These are phyloP conservation scores for Aureobasidium sp. DNA, from an alignment of 2,329 filamentous ascomycete genomes.

Conservation along the genomic window DNA sequence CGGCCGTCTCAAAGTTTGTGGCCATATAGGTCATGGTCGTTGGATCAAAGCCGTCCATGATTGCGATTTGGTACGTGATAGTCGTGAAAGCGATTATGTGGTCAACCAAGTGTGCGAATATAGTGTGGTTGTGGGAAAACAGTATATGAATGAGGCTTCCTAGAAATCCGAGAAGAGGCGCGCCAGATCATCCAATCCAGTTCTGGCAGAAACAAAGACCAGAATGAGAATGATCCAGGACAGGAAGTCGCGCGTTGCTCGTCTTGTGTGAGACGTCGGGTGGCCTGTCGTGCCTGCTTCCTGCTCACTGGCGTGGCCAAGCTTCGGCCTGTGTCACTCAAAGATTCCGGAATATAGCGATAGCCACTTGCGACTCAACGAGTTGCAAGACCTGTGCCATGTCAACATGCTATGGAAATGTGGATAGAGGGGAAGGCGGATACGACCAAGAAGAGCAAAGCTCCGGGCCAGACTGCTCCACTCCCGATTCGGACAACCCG, in stretches of 20 bases:
- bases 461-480: background rate
- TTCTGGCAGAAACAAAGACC: background rate
- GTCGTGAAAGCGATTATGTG: background rate
- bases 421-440: background rate
- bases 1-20: conserved; percentile 44
- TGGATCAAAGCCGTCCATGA: conserved; percentile 52
- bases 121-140: background rate
- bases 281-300: background rate
- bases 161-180: background rate
- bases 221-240: background rate
- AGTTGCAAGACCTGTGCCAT: conserved; percentile 1
- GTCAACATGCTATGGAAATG: background rate
- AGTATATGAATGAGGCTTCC: background rate
- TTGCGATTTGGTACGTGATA: conserved; percentile 19
- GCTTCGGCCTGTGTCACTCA: conserved; percentile 7
- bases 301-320: background rate
- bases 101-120: background rate
- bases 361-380: background rate
- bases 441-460: background rate
- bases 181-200: background rate
- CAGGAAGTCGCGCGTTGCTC: conserved; percentile 7
- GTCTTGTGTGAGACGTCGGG: conserved; percentile 8
- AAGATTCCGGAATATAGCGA: background rate
- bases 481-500: background rate
- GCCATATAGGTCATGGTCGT: conserved; percentile 57